Evolutionary conservation across 306 rosid genomes (phyloP).

Genomic region (Prunus padus): DNA sequence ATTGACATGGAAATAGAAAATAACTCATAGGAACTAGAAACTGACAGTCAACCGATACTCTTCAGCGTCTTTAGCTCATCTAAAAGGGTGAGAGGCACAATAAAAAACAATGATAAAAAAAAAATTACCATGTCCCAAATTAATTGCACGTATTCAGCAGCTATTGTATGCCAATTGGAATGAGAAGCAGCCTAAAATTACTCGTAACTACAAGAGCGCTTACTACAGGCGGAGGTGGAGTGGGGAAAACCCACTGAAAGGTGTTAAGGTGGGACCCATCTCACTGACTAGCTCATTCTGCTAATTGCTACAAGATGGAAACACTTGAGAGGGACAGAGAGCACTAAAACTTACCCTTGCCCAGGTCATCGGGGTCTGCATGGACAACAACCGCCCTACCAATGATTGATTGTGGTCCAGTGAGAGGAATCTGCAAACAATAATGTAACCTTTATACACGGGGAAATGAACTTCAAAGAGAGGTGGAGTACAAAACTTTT

Average conservation of each 20-base stretch:
- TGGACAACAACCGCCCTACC: constrained; percentile 99
- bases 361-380: constrained; percentile 91
- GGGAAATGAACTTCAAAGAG: constrained; percentile 4
- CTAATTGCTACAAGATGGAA: not conserved
- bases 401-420: constrained; percentile 71
- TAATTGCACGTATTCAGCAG: not conserved
- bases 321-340: not conserved
- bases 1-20: not conserved
- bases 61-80: not conserved
- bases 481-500: not conserved
- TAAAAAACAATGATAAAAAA: not conserved
- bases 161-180: not conserved
- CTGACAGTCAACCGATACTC: not conserved
- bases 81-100: not conserved
- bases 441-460: constrained; percentile 8
- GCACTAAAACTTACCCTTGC: constrained; percentile 58
- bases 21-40: not conserved
- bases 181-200: not conserved
- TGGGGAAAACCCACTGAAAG: not conserved
- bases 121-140: not conserved
- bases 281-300: not conserved
- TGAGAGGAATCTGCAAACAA: constrained; percentile 75
- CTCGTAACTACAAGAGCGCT: not conserved
- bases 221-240: not conserved
- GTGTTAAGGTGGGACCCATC: not conserved